A percentile compares a stretch with the other conserved stretches of the same genome.
Evolutionary conservation across 2,329 filamentous ascomycete species (phyloP).

Genomic region (Diaporthe caulivora): DNA sequence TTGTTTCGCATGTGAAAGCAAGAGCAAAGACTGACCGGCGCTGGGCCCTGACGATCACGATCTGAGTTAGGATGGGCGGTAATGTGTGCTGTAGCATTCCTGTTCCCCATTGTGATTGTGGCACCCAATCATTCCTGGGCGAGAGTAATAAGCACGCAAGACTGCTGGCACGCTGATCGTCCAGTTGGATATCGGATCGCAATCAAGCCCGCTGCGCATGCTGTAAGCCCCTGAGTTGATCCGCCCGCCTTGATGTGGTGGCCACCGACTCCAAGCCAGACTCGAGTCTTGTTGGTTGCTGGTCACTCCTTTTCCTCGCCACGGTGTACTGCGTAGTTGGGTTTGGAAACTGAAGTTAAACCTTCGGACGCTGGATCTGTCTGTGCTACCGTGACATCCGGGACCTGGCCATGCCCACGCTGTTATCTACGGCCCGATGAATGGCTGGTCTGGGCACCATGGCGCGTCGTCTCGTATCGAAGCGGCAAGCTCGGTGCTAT

Average conservation of each 20-base stretch:
- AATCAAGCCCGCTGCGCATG: conserved; percentile 15
- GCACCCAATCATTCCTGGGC: conserved; percentile 19
- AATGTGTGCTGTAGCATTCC: conserved; percentile 24
- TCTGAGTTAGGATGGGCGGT: conserved; percentile 13
- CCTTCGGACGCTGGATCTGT: not conserved
- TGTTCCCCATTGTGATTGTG: not conserved
- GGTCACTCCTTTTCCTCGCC: not conserved
- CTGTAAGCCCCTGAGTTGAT: conserved; percentile 18
- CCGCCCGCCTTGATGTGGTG: not conserved
- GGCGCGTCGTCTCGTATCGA: conserved; percentile 14
- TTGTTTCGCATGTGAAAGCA: conserved; percentile 30
- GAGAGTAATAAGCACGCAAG: conserved; percentile 20
- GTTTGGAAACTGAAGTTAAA: not conserved
- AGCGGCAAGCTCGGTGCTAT: conserved; percentile 27
- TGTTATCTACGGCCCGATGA: conserved; percentile 7
- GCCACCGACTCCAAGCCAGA: not conserved
- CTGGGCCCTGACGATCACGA: conserved; percentile 28
- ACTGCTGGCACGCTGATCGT: conserved; percentile 14
- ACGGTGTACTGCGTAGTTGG: no score
- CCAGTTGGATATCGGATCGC: conserved; percentile 29
- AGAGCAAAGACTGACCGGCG: not conserved
- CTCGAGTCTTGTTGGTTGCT: not conserved
- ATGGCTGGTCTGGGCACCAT: not conserved
- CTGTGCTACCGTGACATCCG: conserved; percentile 24
- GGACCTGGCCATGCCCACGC: not conserved